Percentiles rank a stretch among this genome's conserved stretches.
Evolutionary conservation across 2,329 filamentous ascomycete species (phyloP).

Genomic region (Daldinia sp.): DNA sequence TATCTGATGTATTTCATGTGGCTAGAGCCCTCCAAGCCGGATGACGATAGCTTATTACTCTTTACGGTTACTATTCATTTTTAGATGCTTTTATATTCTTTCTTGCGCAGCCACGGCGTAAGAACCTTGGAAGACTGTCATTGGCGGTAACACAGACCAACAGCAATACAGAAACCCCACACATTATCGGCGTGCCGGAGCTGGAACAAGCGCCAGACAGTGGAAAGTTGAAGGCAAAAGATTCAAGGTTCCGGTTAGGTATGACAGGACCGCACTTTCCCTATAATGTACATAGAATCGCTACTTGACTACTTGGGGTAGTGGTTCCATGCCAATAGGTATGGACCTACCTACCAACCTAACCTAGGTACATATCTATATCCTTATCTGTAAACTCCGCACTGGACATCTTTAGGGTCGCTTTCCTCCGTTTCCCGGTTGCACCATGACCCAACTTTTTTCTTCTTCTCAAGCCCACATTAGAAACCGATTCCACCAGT

Average conservation of each 20-base stretch:
- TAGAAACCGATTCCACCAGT: background rate
- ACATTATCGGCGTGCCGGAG: constrained; percentile 14
- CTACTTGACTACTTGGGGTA: too few relatives aligned
- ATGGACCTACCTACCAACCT: too few relatives aligned
- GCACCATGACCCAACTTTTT: constrained; percentile 16
- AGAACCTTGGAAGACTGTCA: constrained; percentile 1
- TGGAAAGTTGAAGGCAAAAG: background rate
- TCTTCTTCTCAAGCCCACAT: background rate
- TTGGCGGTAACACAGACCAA: constrained; percentile 6
- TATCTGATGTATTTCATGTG: constrained; percentile 9
- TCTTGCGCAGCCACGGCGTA: background rate
- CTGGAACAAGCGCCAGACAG: constrained; percentile 17
- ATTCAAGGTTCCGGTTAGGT: too few relatives aligned
- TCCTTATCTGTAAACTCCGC: background rate
- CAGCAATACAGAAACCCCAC: background rate
- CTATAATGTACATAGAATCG: too few relatives aligned
- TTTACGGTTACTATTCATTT: constrained; percentile 21
- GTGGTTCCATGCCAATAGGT: too few relatives aligned
- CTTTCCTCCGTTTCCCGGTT: constrained; percentile 18
- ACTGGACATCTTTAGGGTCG: constrained; percentile 10
- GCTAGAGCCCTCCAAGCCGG: constrained; percentile 17
- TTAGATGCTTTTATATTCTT: background rate
- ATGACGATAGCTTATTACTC: constrained; percentile 25
- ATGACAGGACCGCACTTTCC: background rate
- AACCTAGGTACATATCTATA: too few relatives aligned